Percentiles rank a stretch among this genome's conserved stretches.
Conservation (phyloP, 169 alveolate genomes). For the Plasmodium ovale region DNA sequence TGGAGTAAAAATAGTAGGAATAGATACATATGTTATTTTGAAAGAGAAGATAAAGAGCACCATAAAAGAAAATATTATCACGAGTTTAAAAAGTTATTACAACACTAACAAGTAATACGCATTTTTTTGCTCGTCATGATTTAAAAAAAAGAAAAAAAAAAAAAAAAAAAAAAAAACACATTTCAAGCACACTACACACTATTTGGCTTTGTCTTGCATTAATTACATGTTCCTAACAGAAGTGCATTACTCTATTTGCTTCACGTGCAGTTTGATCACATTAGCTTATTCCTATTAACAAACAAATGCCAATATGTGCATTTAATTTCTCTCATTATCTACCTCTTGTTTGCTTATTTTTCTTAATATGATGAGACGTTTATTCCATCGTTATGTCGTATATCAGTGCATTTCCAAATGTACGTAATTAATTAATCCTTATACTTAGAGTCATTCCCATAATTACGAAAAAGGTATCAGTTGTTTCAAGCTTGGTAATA, state of each 20-base stretch:
- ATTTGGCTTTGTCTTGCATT: not conserved
- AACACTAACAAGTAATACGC: slow-evolving; percentile 51
- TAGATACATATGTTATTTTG: slow-evolving; percentile 58
- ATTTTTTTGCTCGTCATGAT: not conserved
- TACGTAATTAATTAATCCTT: no score
- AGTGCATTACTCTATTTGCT: no score
- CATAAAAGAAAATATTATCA: slow-evolving; percentile 47
- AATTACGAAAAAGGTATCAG: slow-evolving; percentile 41
- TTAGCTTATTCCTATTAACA: no score
- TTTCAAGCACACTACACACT: not conserved
- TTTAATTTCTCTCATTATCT: not conserved
- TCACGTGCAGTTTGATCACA: no score
- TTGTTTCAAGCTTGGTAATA: slow-evolving; percentile 55
- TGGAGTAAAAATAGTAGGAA: slow-evolving; percentile 66
- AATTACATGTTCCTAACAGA: no score
- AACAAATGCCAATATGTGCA: no score
- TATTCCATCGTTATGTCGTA: no score
- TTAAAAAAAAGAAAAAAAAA: no score
- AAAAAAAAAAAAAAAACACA: no score
- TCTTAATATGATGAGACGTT: no score
- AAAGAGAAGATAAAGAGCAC: slow-evolving; percentile 65
- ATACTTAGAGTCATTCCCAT: slow-evolving; percentile 42
- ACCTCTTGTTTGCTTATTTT: not conserved
- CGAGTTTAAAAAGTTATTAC: slow-evolving; percentile 51
- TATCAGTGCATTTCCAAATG: no score